Percentiles rank a stretch among this genome's conserved stretches.
Conservation (phyloP, 306 rosid species). For the Cercis canadensis region DNA sequence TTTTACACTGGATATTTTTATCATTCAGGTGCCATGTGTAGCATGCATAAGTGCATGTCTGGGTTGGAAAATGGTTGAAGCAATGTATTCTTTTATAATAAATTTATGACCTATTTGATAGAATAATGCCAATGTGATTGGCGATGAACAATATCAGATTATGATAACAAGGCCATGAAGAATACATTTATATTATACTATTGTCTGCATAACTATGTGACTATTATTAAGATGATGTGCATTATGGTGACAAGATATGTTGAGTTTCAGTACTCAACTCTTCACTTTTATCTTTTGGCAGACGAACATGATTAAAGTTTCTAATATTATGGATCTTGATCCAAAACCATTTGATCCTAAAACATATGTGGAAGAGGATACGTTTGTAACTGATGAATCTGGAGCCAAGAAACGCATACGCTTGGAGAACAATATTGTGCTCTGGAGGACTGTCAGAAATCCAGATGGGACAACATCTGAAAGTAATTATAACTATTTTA, state of each 20-base stretch:
- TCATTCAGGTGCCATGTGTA: slow-evolving; percentile 19
- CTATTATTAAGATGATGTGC: slow-evolving; percentile 15
- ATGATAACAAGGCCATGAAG: slow-evolving; percentile 2
- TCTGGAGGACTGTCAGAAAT: slow-evolving; percentile 78
- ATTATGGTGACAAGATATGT: slow-evolving; percentile 29
- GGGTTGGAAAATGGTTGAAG: slow-evolving; percentile 31
- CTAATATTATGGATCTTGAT: slow-evolving; percentile 96
- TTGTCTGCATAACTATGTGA: not conserved
- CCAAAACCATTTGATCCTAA: slow-evolving; percentile 89
- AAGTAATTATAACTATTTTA: slow-evolving; percentile 45
- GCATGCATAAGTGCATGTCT: slow-evolving; percentile 19
- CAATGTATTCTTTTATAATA: slow-evolving; percentile 28
- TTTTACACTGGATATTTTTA: slow-evolving; percentile 25
- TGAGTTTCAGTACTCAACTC: slow-evolving; percentile 22
- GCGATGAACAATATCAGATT: slow-evolving; percentile 24
- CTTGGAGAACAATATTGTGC: slow-evolving; percentile 93
- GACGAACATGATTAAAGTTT: slow-evolving; percentile 99
- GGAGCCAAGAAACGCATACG: slow-evolving; percentile 95
- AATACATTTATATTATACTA: not conserved
- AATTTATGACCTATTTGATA: slow-evolving; percentile 12
- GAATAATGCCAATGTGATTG: slow-evolving; percentile 19
- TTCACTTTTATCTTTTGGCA: slow-evolving; percentile 40
- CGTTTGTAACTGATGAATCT: slow-evolving; percentile 95
- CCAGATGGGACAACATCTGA: slow-evolving; percentile 74
- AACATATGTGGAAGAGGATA: slow-evolving; percentile 95